Percentiles rank a stretch among this genome's conserved stretches.
Evolutionary conservation across 2,329 filamentous ascomycete species (phyloP).

Genomic region (Phoma herbarum): DNA sequence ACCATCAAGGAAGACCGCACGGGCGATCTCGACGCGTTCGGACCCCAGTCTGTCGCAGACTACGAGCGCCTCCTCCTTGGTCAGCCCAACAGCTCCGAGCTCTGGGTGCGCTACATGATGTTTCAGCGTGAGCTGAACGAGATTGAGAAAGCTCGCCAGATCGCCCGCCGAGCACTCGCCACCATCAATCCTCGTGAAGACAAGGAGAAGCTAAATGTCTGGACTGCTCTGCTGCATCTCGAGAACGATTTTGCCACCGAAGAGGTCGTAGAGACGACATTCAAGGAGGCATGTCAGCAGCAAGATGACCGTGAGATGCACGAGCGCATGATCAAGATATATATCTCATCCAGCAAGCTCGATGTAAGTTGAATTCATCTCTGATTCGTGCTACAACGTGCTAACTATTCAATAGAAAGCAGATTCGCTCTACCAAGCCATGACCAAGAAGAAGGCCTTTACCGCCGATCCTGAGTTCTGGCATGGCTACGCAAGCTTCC

Average conservation of each 20-base stretch:
- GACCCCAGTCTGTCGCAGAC: conserved; percentile 88
- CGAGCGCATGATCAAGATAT: conserved; percentile 89
- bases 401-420: conserved; percentile 71
- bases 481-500: conserved; percentile 94
- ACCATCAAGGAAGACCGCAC: conserved; percentile 88
- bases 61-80: conserved; percentile 93
- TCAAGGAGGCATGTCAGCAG: conserved; percentile 91
- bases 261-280: conserved; percentile 82
- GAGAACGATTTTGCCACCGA: conserved; percentile 90
- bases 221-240: conserved; percentile 93
- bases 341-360: conserved; percentile 88
- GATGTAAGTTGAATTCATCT: conserved; percentile 66
- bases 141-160: conserved; percentile 83
- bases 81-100: conserved; percentile 88
- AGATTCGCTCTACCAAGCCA: conserved; percentile 83
- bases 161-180: conserved; percentile 88
- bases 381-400: conserved; percentile 1
- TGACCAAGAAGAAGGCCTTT: conserved; percentile 85
- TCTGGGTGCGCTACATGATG: conserved; percentile 99
- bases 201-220: conserved; percentile 91
- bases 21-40: conserved; percentile 87
- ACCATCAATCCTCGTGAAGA: conserved; percentile 93
- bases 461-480: conserved; percentile 81
- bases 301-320: conserved; percentile 92
- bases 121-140: conserved; percentile 95